phyloP scores from a whole-genome alignment of 78 protist species.

The Cavenderia fasciculata region DNA sequence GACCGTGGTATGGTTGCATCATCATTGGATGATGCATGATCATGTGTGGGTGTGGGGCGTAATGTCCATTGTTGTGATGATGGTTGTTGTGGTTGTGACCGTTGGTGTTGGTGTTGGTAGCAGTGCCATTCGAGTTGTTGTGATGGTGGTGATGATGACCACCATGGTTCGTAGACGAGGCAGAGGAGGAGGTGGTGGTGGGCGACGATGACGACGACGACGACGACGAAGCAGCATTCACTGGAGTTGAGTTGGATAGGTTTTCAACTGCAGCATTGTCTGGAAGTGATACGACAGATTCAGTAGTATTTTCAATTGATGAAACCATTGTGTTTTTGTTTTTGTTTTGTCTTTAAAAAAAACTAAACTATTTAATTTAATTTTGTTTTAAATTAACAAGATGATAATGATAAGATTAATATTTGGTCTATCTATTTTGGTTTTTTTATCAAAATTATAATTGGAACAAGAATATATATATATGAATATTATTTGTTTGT shows the following conservation, averaged over 20 bases:
- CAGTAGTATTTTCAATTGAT: neutral
- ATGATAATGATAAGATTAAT: neutral
- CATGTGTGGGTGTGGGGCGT: neutral
- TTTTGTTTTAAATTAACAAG: too few species aligned
- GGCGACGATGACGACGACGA: neutral
- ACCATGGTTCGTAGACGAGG: neutral
- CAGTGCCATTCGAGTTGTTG: too few species aligned
- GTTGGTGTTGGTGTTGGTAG: too few species aligned
- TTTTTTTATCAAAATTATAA: too few species aligned
- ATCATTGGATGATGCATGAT: conserved; percentile 10
- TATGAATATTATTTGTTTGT: too few species aligned
- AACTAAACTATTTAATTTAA: neutral
- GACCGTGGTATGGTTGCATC: too few species aligned
- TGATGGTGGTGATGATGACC: conserved; percentile 6
- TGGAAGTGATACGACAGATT: neutral
- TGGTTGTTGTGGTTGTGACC: neutral
- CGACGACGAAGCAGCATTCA: too few species aligned
- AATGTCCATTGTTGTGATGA: neutral
- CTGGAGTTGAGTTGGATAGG: neutral
- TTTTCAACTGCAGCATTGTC: conserved; percentile 54
- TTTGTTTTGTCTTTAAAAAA: neutral
- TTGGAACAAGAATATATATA: too few species aligned
- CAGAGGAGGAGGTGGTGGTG: neutral
- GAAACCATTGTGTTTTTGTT: conserved; percentile 6
- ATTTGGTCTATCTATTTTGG: neutral